Conservation (phyloP, 768 basidiomycete species). For the Agrocybe pediades region DNA sequence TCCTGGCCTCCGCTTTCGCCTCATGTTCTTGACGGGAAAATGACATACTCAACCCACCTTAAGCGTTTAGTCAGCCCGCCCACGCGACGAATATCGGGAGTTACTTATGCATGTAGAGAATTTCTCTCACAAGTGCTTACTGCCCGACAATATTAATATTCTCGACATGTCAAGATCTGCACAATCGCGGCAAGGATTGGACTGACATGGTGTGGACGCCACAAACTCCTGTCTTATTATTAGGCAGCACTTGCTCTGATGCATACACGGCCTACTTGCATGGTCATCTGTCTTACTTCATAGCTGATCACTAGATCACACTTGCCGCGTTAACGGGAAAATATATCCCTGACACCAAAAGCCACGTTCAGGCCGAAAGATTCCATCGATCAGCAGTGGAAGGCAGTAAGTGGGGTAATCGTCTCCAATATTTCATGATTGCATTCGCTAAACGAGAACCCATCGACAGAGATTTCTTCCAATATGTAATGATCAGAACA, state of each 20-base stretch:
- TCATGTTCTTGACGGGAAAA: no score
- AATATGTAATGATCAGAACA: not conserved
- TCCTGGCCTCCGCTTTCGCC: no score
- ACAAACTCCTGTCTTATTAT: not conserved
- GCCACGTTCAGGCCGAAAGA: no score
- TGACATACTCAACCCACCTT: no score
- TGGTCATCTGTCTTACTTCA: not conserved
- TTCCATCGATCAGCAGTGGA: no score
- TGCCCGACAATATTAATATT: no score
- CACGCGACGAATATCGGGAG: conserved; percentile 9
- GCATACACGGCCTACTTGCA: not conserved
- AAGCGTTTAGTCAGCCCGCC: conserved; percentile 7
- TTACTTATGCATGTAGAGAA: conserved; percentile 6
- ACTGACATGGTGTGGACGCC: conserved; percentile 1
- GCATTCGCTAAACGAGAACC: no score
- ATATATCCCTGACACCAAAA: no score
- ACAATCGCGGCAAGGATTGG: not conserved
- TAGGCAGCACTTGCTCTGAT: not conserved
- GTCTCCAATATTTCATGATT: no score
- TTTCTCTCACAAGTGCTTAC: conserved; percentile 10
- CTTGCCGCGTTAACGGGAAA: not conserved
- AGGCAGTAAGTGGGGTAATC: no score
- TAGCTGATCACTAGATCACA: not conserved
- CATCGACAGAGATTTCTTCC: no score
- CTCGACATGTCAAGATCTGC: conserved; percentile 8